phyloP scores from a whole-genome alignment of 2,329 filamentous ascomycete species.

The Phaeoacremonium minimum region DNA sequence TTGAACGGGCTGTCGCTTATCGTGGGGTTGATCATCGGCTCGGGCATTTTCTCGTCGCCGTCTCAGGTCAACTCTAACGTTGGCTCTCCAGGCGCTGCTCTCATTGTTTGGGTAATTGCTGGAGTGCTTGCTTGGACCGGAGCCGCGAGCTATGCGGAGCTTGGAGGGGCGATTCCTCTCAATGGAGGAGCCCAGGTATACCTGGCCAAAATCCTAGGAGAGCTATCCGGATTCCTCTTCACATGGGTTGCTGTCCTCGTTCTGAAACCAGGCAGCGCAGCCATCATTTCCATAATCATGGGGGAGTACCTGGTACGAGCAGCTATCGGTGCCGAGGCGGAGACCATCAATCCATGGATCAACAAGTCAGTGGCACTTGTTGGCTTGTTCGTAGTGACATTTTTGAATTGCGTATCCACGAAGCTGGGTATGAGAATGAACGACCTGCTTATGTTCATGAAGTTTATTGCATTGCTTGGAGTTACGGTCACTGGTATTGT shows the following conservation, averaged over 20 bases:
- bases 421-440: slow-evolving; percentile 81
- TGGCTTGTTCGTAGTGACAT: slow-evolving; percentile 71
- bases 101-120: slow-evolving; percentile 89
- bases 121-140: slow-evolving; percentile 96
- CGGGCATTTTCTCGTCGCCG: slow-evolving; percentile 92
- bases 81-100: slow-evolving; percentile 82
- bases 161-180: slow-evolving; percentile 90
- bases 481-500: slow-evolving; percentile 86
- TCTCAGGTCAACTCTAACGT: slow-evolving; percentile 89
- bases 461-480: slow-evolving; percentile 83
- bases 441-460: slow-evolving; percentile 94
- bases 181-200: slow-evolving; percentile 95
- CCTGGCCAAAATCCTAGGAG: slow-evolving; percentile 92
- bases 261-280: slow-evolving; percentile 86
- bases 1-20: slow-evolving; percentile 89
- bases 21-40: slow-evolving; percentile 90
- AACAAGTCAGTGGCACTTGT: slow-evolving; percentile 82
- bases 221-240: slow-evolving; percentile 88
- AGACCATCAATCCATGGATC: slow-evolving; percentile 78
- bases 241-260: slow-evolving; percentile 95
- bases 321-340: slow-evolving; percentile 79
- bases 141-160: slow-evolving; percentile 88
- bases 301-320: slow-evolving; percentile 94
- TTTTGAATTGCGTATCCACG: slow-evolving; percentile 88
- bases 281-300: slow-evolving; percentile 96